Evolutionary conservation across 164 flowering plant species (phyloP), one percentile per base, ranked within the genome.

Genomic region (Kalanchoe fedtschenkoi): DNA sequence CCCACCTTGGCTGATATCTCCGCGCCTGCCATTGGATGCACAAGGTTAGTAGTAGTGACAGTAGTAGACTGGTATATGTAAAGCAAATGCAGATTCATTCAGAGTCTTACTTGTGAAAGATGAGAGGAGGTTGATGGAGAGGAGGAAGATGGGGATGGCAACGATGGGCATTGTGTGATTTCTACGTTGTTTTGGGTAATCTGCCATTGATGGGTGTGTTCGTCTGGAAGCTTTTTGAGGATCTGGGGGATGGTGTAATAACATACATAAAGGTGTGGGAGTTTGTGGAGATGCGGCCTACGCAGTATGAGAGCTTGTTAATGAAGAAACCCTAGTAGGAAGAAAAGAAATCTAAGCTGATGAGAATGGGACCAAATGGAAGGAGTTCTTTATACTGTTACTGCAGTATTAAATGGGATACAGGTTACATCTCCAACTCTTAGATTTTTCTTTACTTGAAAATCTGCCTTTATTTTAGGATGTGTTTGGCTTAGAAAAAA

Each of bases 1-100:
- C 98, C 98, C 10, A 81, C 64, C 58, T 73, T 70, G 51, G 66
- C 57, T 5, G 83, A 70, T 56, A 76, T 64, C 29, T 66, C 67
- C 14, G 81, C 96, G 64, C 71, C 93, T 91, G 88, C 28, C 53
- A 28, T 28, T 26, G 60, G 14, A 33, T 13, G 7, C 2, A 47
- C 13, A 47, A 47, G 29, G 54, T 47, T 6, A 21, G 22, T 47
- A n/a, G 9, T 2, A 47, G 16, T 19, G 6, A 0, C 22, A 44
- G 9, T n/a, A 22, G 7, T 22, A 22, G 22, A 19, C n/a, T n/a
- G n/a, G n/a, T n/a, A n/a, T n/a, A 47, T 14, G 8, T 8, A 7
- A 47, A 4, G 22, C 7, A 13, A 1, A 13, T 22, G 1, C 24
- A 51, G 32, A 51, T 39, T 4, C 11, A 47, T 9, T 11, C 9